Percentiles rank a stretch among this genome's conserved stretches.
These are phyloP conservation scores for Calocera cornea DNA, from an alignment of 768 basidiomycete genomes.

Conservation along the genomic window DNA sequence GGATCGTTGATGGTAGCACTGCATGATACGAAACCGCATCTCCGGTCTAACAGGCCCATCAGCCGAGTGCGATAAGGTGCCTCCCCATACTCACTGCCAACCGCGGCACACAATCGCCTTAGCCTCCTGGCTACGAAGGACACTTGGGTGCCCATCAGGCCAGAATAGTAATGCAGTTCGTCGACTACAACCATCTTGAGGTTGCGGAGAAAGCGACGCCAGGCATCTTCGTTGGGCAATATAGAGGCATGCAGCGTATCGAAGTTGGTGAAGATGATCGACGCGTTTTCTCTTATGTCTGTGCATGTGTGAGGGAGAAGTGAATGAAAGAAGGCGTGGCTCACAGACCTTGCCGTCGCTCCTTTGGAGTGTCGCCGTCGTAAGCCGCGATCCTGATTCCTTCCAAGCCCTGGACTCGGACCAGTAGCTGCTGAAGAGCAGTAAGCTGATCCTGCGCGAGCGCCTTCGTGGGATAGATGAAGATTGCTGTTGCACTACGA, in stretches of 20 bases:
- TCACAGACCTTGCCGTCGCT: conserved; percentile 41
- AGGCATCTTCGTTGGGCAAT: conserved; percentile 68
- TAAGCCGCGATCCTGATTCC: conserved; percentile 59
- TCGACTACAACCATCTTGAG: conserved; percentile 70
- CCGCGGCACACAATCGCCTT: conserved; percentile 56
- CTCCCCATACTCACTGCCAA: conserved; percentile 46
- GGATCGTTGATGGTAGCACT: conserved; percentile 80
- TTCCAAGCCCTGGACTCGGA: conserved; percentile 45
- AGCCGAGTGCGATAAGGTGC: neutral
- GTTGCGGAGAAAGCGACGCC: conserved; percentile 71
- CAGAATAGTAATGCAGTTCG: conserved; percentile 77
- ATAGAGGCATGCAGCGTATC: conserved; percentile 79
- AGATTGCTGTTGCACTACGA: conserved; percentile 50
- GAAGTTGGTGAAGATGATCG: conserved; percentile 82
- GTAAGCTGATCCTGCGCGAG: conserved; percentile 76
- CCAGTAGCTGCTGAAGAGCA: conserved; percentile 54
- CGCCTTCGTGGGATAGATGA: conserved; percentile 89
- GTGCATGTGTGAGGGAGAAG: neutral
- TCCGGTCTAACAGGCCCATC: neutral
- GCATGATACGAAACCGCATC: conserved; percentile 54
- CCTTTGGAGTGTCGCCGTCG: conserved; percentile 76
- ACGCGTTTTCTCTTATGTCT: conserved; percentile 61
- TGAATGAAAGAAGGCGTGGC: neutral
- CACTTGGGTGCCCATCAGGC: conserved; percentile 59
- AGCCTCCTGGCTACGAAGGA: conserved; percentile 34